Evolutionary conservation across 1,139 yeast genomes (phyloP).

Genomic region (Suhomyces maxii): DNA sequence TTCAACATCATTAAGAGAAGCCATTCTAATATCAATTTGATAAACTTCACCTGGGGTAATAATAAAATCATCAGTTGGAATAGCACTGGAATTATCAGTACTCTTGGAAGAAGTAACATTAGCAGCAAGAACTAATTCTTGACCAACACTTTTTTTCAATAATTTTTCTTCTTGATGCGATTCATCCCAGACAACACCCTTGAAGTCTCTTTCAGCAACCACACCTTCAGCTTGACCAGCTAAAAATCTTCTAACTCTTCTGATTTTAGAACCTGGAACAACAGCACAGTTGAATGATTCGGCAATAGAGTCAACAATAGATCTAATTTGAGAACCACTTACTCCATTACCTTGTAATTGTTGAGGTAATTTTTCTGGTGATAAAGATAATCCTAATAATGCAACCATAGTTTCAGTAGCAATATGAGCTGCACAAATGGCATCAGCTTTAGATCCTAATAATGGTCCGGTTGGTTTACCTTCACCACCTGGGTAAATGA

Average conservation of each 20-base stretch:
- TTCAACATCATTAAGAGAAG: slow-evolving; percentile 55
- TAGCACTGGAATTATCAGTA: slow-evolving; percentile 45
- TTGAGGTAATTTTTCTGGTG: slow-evolving; percentile 71
- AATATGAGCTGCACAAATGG: slow-evolving; percentile 82
- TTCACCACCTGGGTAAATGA: slow-evolving; percentile 68
- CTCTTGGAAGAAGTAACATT: slow-evolving; percentile 35
- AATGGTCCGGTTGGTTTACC: slow-evolving; percentile 70
- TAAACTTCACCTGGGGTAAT: slow-evolving; percentile 85
- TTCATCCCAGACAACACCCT: slow-evolving; percentile 92
- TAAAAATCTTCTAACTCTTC: slow-evolving; percentile 87
- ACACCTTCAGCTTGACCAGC: slow-evolving; percentile 94
- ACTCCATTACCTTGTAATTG: slow-evolving; percentile 40
- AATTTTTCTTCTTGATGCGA: slow-evolving; percentile 70
- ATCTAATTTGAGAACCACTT: slow-evolving; percentile 69
- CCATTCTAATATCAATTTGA: slow-evolving; percentile 78
- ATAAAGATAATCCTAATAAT: slow-evolving; percentile 68
- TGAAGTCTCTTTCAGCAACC: slow-evolving; percentile 87
- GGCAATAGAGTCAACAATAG: slow-evolving; percentile 79
- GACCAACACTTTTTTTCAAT: slow-evolving; percentile 45
- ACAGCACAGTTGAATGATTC: slow-evolving; percentile 76
- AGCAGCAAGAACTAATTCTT: slow-evolving; percentile 40
- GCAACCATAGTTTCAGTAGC: slow-evolving; percentile 83
- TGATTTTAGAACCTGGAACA: slow-evolving; percentile 88
- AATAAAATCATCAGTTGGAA: slow-evolving; percentile 74
- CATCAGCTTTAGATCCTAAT: slow-evolving; percentile 84